Conservation (phyloP, 352 stramenopile genomes). For the Phytophthora hibernalis region DNA sequence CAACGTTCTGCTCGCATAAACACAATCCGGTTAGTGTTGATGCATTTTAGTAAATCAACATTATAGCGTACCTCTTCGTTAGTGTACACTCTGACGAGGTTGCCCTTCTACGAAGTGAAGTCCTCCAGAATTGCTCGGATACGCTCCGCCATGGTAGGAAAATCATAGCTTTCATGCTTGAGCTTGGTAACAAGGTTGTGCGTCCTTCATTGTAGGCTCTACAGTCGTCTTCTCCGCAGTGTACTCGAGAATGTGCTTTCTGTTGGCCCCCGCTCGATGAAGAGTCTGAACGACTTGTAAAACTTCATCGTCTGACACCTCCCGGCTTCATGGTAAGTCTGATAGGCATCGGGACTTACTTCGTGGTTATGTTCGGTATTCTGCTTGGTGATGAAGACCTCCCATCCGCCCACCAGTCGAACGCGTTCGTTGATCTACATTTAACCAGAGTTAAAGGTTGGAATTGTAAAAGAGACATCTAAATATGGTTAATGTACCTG, state of each 20-base stretch:
- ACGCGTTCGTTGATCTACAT: constrained; percentile 8
- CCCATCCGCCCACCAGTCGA: constrained; percentile 1
- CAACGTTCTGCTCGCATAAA: constrained; percentile 3
- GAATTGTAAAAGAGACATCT: not conserved
- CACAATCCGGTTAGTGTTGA: not conserved
- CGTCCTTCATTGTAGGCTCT: constrained; percentile 12
- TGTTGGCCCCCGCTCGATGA: not conserved
- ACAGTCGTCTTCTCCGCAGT: constrained; percentile 7
- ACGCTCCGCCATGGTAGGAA: constrained; percentile 11
- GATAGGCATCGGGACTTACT: not conserved
- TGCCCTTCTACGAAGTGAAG: constrained; percentile 4
- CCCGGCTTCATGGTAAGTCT: constrained; percentile 9
- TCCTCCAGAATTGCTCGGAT: constrained; percentile 12
- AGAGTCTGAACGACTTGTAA: not conserved
- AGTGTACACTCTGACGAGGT: not conserved
- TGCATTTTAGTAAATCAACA: not conserved
- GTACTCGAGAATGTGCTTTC: constrained; percentile 18
- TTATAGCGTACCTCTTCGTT: constrained; percentile 14
- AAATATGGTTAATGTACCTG: constrained; percentile 1
- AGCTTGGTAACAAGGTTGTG: constrained; percentile 8
- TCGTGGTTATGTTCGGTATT: constrained; percentile 10
- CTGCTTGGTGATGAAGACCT: constrained; percentile 4
- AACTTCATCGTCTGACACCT: constrained; percentile 5
- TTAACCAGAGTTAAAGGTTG: not conserved
- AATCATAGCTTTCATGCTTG: constrained; percentile 3